These are phyloP conservation scores for Lipomyces kockii DNA, from an alignment of 805 yeast genomes.

Conservation along the genomic window DNA sequence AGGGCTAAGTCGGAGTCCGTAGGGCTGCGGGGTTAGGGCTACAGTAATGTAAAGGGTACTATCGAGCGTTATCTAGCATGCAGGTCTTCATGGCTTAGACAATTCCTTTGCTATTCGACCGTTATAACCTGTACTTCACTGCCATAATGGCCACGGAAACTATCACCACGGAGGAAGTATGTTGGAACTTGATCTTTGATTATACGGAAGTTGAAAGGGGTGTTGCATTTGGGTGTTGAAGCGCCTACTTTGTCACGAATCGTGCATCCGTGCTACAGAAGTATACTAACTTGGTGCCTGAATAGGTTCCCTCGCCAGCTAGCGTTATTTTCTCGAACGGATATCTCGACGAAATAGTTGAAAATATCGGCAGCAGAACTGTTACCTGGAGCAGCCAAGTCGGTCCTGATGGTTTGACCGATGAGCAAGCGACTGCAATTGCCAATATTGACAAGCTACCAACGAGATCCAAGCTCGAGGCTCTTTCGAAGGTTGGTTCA, in stretches of 20 bases:
- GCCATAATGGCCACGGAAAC: slow-evolving; percentile 26
- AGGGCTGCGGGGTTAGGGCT: slow-evolving; percentile 12
- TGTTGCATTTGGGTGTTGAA: background rate
- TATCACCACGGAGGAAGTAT: slow-evolving; percentile 15
- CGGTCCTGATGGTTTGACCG: slow-evolving; percentile 68
- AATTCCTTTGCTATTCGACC: background rate
- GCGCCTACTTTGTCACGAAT: background rate
- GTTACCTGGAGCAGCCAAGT: slow-evolving; percentile 93
- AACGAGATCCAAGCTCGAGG: background rate
- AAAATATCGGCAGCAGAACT: slow-evolving; percentile 66
- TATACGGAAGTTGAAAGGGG: background rate
- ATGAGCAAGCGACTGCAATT: slow-evolving; percentile 67
- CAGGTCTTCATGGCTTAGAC: too few species aligned
- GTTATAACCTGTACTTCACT: background rate
- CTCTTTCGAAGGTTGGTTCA: slow-evolving; percentile 4
- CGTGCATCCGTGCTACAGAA: background rate
- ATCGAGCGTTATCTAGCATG: slow-evolving; percentile 19
- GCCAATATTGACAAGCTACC: slow-evolving; percentile 56
- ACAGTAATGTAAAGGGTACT: too few species aligned
- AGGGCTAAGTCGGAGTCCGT: background rate
- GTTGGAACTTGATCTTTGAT: background rate
- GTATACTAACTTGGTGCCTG: background rate
- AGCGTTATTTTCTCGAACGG: slow-evolving; percentile 62
- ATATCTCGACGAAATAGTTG: slow-evolving; percentile 60
- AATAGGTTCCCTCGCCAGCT: slow-evolving; percentile 36